These are phyloP conservation scores for Colletotrichum filicis DNA, from an alignment of 2,329 filamentous ascomycete genomes.

Conservation along the genomic window DNA sequence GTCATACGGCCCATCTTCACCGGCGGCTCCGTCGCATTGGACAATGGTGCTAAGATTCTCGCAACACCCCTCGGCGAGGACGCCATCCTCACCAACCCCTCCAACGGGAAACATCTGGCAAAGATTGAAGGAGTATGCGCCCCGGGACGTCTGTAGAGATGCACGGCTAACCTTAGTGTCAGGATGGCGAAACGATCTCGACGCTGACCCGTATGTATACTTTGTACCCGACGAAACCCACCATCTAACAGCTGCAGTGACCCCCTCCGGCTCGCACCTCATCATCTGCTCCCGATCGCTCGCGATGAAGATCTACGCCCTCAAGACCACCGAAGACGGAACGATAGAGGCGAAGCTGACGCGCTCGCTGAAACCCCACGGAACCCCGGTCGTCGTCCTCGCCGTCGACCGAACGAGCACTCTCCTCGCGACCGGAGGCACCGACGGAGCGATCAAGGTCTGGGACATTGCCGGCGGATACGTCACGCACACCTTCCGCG, in stretches of 20 bases:
- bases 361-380: constrained; percentile 88
- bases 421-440: constrained; percentile 89
- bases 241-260: constrained; percentile 66
- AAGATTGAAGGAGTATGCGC: constrained; percentile 83
- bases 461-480: constrained; percentile 95
- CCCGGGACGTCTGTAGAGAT: constrained; percentile 23
- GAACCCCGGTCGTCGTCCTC: constrained; percentile 87
- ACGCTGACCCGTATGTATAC: constrained; percentile 51
- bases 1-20: constrained; percentile 95
- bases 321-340: constrained; percentile 69
- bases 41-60: constrained; percentile 82
- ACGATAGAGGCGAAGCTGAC: constrained; percentile 74
- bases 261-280: constrained; percentile 87
- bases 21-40: constrained; percentile 86
- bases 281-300: constrained; percentile 94
- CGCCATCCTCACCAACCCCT: constrained; percentile 85
- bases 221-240: not conserved
- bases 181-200: constrained; percentile 85
- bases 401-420: constrained; percentile 89
- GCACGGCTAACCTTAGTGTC: constrained; percentile 38
- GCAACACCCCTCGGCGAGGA: constrained; percentile 94
- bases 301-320: constrained; percentile 89
- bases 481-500: constrained; percentile 94
- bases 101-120: constrained; percentile 83
- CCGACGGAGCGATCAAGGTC: constrained; percentile 93